Evolutionary conservation across 441 rosid genomes (phyloP).

Genomic region (Gossypium trilobum): DNA sequence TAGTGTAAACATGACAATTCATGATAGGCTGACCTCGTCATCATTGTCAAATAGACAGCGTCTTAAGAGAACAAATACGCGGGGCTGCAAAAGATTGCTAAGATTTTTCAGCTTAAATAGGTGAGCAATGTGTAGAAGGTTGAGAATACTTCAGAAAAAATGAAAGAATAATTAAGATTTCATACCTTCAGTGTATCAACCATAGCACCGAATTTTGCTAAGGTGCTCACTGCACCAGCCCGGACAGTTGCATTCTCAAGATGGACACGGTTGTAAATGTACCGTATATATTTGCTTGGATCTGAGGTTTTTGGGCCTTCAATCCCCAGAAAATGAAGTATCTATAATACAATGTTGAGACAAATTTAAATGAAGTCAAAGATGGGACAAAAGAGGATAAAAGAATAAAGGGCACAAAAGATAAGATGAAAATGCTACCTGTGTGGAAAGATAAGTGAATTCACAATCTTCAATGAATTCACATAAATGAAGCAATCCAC

Average conservation of each 20-base stretch:
- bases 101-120: not conserved
- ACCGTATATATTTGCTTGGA: constrained; percentile 88
- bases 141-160: not conserved
- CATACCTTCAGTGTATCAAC: constrained; percentile 78
- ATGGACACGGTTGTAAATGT: constrained; percentile 93
- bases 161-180: constrained; percentile 4
- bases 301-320: constrained; percentile 97
- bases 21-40: constrained; percentile 67
- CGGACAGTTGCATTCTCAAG: constrained; percentile 97
- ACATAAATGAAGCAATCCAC: constrained; percentile 88
- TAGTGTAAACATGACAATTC: not conserved
- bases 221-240: constrained; percentile 89
- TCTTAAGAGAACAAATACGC: constrained; percentile 69
- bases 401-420: not conserved
- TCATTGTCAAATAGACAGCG: constrained; percentile 90
- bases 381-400: not conserved
- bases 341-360: constrained; percentile 34
- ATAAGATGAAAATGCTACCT: constrained; percentile 38
- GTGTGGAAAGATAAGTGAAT: constrained; percentile 93
- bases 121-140: constrained; percentile 1
- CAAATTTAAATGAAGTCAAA: not conserved
- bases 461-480: constrained; percentile 99
- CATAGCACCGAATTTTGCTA: constrained; percentile 91
- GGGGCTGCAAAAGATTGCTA: constrained; percentile 49
- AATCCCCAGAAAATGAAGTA: constrained; percentile 87